Evolutionary conservation across 1,284 basidiomycete species (phyloP).

Genomic region (Tilletia caries): DNA sequence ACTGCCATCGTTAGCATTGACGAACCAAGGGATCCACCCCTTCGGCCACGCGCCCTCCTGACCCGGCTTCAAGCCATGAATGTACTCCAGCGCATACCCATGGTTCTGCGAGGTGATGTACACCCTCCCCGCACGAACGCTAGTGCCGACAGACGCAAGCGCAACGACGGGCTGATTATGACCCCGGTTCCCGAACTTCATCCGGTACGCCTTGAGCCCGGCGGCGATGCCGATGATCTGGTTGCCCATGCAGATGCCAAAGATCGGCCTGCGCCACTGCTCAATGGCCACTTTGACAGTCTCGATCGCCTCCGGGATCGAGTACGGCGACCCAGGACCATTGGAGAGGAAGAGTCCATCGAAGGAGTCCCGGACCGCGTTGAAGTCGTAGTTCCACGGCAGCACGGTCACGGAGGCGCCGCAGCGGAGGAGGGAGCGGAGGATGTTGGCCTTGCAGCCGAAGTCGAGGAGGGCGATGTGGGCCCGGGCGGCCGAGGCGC

Average conservation of each 20-base stretch:
- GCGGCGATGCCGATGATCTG: conserved; percentile 89
- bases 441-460: conserved; percentile 94
- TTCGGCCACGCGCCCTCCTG: conserved; percentile 48
- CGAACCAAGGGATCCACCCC: conserved; percentile 51
- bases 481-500: conserved; percentile 58
- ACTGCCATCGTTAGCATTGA: conserved; percentile 52
- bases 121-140: conserved; percentile 88
- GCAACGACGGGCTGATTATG: conserved; percentile 98
- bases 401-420: conserved; percentile 89
- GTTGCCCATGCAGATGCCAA: conserved; percentile 92
- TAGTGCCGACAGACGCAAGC: conserved; percentile 74
- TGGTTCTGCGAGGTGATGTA: conserved; percentile 79
- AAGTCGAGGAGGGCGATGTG: conserved; percentile 95
- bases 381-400: conserved; percentile 97
- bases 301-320: conserved; percentile 79
- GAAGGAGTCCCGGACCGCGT: conserved; percentile 76
- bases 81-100: conserved; percentile 50
- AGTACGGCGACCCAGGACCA: conserved; percentile 88
- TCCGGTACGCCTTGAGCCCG: conserved; percentile 90
- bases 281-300: conserved; percentile 70
- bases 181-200: conserved; percentile 98
- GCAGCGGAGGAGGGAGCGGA: conserved; percentile 83
- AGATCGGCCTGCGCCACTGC: conserved; percentile 89
- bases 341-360: conserved; percentile 96
- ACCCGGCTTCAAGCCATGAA: conserved; percentile 22